Evolutionary conservation across 371 early-diverging fungal genomes (phyloP), one percentile per base, ranked within the genome.

Genomic region (Basidiobolus meristosporus): DNA sequence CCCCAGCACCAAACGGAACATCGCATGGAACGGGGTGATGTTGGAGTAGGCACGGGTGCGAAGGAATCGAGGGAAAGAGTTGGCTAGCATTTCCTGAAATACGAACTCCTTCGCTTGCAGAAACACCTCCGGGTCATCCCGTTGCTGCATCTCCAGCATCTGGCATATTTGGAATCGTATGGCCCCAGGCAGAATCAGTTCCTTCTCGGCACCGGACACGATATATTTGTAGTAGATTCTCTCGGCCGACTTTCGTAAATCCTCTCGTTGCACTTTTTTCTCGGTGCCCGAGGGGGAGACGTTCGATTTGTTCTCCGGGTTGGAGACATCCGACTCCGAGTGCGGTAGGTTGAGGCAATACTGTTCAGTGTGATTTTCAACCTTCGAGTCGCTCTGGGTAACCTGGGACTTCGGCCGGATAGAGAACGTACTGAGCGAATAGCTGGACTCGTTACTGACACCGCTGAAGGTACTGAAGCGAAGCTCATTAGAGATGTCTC

Each of bases 11-110:
- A 65, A 41, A 18, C 77, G 51, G 20, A 62, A 45, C 31, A 69
- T 30, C 22, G 67, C 65, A 18, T 76, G 72, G 39, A 54, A 48
- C 16, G 59, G 46, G 1, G 62, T 65, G 30, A 73, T 53, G 41
- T 76, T 76, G 2, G 69, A 66, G 50, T 63, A 69, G 0, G 66
- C 68, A 19, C 71, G 64, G 11, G 69, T 45, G 21, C 61, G 45
- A 12, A 76, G 36, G 43, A 76, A 76, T 38, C 68, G 54, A 12
- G 73, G 72, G 43, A 66, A 76, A n/a, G 63, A 60, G 16, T 57
- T 52, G 18, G 53, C 46, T 39, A 66, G 60, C 70, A 76, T 73
- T 2, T 56, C 56, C 14, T 65, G 60, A 53, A 63, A 64, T n/a
- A 65, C 44, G 41, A 65, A 63, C 12, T 69, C 53, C 28, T 73